A percentile compares a stretch with the other conserved stretches of the same genome.
phyloP scores from a whole-genome alignment of 2,329 filamentous ascomycete species.

The Colletotrichum melonis region DNA sequence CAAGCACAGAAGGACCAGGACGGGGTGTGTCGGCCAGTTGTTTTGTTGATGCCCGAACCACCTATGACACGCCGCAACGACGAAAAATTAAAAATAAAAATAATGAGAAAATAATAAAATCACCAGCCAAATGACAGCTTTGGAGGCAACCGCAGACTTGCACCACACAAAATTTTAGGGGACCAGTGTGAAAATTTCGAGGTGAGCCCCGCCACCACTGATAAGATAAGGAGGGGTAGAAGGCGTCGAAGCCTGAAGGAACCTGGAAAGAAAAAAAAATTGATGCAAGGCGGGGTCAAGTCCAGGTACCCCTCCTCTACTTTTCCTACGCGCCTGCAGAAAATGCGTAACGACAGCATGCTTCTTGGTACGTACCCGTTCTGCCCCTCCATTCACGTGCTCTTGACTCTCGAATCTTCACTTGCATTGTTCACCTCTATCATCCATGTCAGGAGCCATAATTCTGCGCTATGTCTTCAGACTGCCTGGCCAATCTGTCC shows the following conservation, averaged over 20 bases:
- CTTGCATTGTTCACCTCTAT: neutral
- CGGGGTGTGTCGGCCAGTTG: slow-evolving; percentile 24
- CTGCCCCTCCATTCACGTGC: slow-evolving; percentile 35
- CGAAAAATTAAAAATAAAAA: slow-evolving; percentile 13
- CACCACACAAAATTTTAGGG: slow-evolving; percentile 33
- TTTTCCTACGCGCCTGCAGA: neutral
- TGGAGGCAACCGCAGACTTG: neutral
- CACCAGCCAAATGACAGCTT: neutral
- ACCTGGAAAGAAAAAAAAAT: slow-evolving; percentile 8
- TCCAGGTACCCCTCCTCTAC: slow-evolving; percentile 22
- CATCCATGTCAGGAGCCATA: neutral
- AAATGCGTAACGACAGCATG: neutral
- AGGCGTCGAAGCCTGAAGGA: neutral
- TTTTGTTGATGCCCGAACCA: slow-evolving; percentile 33
- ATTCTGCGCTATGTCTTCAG: neutral
- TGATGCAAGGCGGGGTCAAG: slow-evolving; percentile 34
- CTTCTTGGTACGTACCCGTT: slow-evolving; percentile 2
- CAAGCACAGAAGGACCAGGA: slow-evolving; percentile 4
- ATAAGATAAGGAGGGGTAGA: slow-evolving; percentile 35
- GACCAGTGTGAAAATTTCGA: slow-evolving; percentile 37
- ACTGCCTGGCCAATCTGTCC: neutral
- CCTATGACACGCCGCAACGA: slow-evolving; percentile 17
- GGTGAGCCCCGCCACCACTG: slow-evolving; percentile 29
- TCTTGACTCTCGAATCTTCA: neutral
- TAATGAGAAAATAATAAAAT: neutral